phyloP scores from a whole-genome alignment of 345 rosid genomes.

The Acer yangbiense region DNA sequence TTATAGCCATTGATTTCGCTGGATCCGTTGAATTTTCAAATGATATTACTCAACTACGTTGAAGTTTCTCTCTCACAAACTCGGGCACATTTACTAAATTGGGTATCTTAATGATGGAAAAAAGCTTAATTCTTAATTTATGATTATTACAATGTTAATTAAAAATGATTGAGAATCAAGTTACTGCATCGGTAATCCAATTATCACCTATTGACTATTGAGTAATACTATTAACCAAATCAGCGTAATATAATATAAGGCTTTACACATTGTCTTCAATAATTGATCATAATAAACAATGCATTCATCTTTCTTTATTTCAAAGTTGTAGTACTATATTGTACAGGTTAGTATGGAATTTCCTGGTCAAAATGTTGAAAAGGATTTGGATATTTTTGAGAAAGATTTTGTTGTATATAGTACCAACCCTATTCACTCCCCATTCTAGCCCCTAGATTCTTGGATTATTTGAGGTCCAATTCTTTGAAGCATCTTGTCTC shows the following conservation, averaged over 20 bases:
- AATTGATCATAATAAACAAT: background rate
- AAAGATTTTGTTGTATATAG: background rate
- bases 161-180: too few species aligned
- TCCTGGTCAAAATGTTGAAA: background rate
- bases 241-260: background rate
- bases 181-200: too few species aligned
- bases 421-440: background rate
- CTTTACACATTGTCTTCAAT: background rate
- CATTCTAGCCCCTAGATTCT: conserved; percentile 19
- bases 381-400: background rate
- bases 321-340: too few species aligned
- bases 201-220: background rate
- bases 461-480: conserved; percentile 10
- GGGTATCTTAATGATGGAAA: too few species aligned
- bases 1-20: too few species aligned
- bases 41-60: too few species aligned
- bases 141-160: too few species aligned
- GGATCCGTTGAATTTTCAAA: too few species aligned
- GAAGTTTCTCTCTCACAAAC: too few species aligned
- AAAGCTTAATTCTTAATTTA: too few species aligned
- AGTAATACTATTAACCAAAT: background rate
- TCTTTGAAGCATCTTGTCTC: conserved; percentile 19
- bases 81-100: too few species aligned
- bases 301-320: too few species aligned
- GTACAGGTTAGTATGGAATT: background rate